Evolutionary conservation across 2,329 filamentous ascomycete species (phyloP), one percentile per base, ranked within the genome.

Genomic region (Neopestalotiopsis rosae): DNA sequence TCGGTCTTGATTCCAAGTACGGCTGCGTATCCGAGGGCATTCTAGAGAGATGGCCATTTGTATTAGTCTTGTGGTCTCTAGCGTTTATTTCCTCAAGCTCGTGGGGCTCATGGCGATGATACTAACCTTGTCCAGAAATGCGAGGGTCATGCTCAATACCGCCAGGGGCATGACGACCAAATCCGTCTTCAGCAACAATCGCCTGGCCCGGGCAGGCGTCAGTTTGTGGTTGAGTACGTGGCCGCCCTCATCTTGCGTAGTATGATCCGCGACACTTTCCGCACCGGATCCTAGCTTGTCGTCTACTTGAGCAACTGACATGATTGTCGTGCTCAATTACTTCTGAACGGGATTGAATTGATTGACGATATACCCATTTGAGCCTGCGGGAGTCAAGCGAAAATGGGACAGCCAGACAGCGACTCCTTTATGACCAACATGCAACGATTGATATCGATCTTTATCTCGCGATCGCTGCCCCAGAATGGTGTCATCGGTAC

Each of bases 1-100:
- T 76, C 73, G 5, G 56, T 30, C 34, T 74, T 72, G 64, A 76
- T 72, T 32, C 73, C 73, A 45, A 74, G 72, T 3, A 76, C 69
- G 2, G 74, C 73, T 24, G 73, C 72, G 65, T 76, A 76, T 32
- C 70, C 68, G 32, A 75, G 69, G 20, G 45, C 45, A 17, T 52
- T 52, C 45, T 52, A 9, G n/a, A 52, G 13, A 52, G 5, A 52
- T 52, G 6, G 3, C 7, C n/a, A 17, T 10, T 5, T 20, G 45
- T 2, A 52, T 52, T 10, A 52, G 45, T 52, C 45, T 52, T 5
- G 45, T n/a, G 1, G n/a, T 9, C 7, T n/a, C n/a, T 9, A n/a
- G 5, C 24, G 24, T 52, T 52, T 20, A 5, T 52, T 0, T 20
- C n/a, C 6, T 52, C n/a, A 3, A 6, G 17, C n/a, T 20, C 5